A percentile compares a stretch with the other conserved stretches of the same genome.
These are phyloP conservation scores for Rugonectria rugulosa DNA, from an alignment of 2,329 filamentous ascomycete species.

Conservation along the genomic window DNA sequence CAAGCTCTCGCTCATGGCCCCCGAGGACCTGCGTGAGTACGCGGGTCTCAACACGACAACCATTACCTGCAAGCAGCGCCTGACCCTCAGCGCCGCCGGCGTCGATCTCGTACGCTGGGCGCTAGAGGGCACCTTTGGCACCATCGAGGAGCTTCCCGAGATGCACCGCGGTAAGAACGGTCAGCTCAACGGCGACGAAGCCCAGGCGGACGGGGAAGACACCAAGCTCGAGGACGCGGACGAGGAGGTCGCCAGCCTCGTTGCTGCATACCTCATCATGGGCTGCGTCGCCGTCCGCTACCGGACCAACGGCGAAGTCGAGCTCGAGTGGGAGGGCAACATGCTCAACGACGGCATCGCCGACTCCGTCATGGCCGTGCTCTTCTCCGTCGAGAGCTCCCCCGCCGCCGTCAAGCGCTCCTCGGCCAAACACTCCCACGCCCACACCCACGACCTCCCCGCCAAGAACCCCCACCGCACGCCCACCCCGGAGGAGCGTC, in stretches of 20 bases:
- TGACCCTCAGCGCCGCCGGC: constrained; percentile 87
- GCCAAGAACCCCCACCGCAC: constrained; percentile 75
- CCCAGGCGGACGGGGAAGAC: constrained; percentile 47
- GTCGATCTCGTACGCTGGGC: constrained; percentile 94
- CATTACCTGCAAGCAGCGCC: constrained; percentile 89
- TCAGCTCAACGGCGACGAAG: constrained; percentile 44
- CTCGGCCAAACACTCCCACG: constrained; percentile 44
- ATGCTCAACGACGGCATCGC: constrained; percentile 97
- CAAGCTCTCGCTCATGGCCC: constrained; percentile 95
- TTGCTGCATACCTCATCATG: constrained; percentile 78
- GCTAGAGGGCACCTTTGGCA: constrained; percentile 91
- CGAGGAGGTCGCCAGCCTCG: constrained; percentile 65
- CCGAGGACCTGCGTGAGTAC: constrained; percentile 94
- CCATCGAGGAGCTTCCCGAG: constrained; percentile 74
- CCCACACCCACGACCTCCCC: constrained; percentile 52
- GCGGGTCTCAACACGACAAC: constrained; percentile 96
- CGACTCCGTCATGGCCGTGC: constrained; percentile 93
- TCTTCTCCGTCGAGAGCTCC: constrained; percentile 91
- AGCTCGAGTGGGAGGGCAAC: constrained; percentile 97
- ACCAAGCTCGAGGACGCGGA: constrained; percentile 63
- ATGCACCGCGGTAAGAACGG: constrained; percentile 50
- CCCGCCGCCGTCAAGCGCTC: constrained; percentile 89
- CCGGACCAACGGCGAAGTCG: constrained; percentile 78
- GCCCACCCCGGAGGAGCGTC: constrained; percentile 75
- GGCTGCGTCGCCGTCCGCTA: constrained; percentile 87